Evolutionary conservation across 257 asterid genomes (phyloP).

Genomic region (Primulina eburnea): DNA sequence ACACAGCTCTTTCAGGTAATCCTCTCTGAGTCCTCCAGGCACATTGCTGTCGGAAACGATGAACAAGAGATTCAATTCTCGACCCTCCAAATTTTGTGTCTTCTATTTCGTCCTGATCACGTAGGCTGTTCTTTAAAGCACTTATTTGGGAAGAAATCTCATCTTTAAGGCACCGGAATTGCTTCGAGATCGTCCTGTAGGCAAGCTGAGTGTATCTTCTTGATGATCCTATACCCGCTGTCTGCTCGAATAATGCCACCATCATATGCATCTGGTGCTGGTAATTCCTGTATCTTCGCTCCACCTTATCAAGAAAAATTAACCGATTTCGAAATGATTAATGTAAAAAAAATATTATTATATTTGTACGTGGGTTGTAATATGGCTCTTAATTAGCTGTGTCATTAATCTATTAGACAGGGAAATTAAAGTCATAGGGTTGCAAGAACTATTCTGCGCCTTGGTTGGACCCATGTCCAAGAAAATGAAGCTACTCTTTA

Average conservation of each 20-base stretch:
- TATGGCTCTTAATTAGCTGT: too few relatives aligned
- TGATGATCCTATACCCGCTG: slow-evolving; percentile 67
- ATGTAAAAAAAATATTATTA: too few relatives aligned
- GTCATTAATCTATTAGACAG: too few relatives aligned
- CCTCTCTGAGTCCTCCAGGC: slow-evolving; percentile 85
- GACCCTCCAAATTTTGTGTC: slow-evolving; percentile 32
- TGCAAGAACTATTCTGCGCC: too few relatives aligned
- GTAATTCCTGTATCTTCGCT: slow-evolving; percentile 61
- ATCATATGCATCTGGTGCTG: slow-evolving; percentile 61
- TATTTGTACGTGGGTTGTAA: too few relatives aligned
- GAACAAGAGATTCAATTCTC: slow-evolving; percentile 46
- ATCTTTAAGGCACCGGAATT: slow-evolving; percentile 58
- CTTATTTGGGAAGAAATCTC: slow-evolving; percentile 52
- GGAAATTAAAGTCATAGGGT: too few relatives aligned
- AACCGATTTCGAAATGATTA: background rate
- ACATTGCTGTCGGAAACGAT: slow-evolving; percentile 50
- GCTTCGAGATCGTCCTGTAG: slow-evolving; percentile 58
- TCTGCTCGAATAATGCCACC: slow-evolving; percentile 54
- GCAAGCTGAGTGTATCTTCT: slow-evolving; percentile 59
- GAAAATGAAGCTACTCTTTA: too few relatives aligned
- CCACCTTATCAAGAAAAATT: slow-evolving; percentile 42
- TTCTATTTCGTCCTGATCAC: slow-evolving; percentile 45
- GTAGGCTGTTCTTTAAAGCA: slow-evolving; percentile 42
- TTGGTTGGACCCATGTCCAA: too few relatives aligned
- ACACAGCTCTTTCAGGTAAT: slow-evolving; percentile 68